Conservation (phyloP, 257 asterid species). For the Nicotiana otophora region DNA sequence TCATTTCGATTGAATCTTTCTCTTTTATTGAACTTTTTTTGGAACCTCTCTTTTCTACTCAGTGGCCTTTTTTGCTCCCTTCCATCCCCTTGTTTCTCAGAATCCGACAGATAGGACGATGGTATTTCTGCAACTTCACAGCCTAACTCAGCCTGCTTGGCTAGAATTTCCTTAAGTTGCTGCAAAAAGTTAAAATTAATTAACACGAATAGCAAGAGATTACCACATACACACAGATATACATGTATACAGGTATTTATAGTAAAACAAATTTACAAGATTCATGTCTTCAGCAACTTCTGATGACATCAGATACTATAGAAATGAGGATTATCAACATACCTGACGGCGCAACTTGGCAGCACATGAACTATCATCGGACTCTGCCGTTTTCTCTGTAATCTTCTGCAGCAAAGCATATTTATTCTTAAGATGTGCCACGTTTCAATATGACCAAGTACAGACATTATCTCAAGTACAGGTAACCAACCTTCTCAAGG, state of each 20-base stretch:
- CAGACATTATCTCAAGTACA: conserved; percentile 7
- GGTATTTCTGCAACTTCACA: conserved; percentile 97
- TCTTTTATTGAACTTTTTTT: conserved; percentile 45
- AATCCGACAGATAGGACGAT: conserved; percentile 59
- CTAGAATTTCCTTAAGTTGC: conserved; percentile 91
- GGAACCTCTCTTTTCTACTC: conserved; percentile 51
- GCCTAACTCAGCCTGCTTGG: conserved; percentile 92
- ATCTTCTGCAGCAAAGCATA: conserved; percentile 46
- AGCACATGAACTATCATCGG: conserved; percentile 37
- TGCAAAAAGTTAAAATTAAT: conserved; percentile 22
- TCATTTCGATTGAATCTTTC: conserved; percentile 47
- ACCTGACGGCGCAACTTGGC: conserved; percentile 82
- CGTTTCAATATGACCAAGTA: background rate
- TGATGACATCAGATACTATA: background rate
- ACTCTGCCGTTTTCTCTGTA: conserved; percentile 33
- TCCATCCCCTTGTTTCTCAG: conserved; percentile 42
- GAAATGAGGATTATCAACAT: conserved; percentile 16
- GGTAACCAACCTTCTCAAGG: conserved; percentile 51
- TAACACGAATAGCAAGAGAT: background rate
- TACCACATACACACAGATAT: background rate
- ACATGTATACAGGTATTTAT: background rate
- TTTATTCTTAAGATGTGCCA: conserved; percentile 1
- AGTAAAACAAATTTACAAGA: background rate
- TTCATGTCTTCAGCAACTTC: background rate
- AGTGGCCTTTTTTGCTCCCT: conserved; percentile 25